Evolutionary conservation across 2,329 filamentous ascomycete species (phyloP).

Genomic region (Metarhizium humberi): DNA sequence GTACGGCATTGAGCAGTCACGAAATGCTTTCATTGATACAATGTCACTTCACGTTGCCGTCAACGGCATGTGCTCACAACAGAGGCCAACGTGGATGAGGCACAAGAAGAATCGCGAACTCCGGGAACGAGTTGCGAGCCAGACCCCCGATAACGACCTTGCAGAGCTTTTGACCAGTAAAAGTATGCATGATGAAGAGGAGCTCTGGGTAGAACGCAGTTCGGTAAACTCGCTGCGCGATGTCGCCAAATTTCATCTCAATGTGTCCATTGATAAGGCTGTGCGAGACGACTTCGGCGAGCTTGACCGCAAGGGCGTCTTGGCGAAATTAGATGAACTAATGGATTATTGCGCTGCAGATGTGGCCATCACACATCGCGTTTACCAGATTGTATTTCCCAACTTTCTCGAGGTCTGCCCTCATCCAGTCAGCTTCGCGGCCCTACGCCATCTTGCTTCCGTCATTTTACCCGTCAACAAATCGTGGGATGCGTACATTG

Average conservation of each 20-base stretch:
- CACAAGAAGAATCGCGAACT: slow-evolving; percentile 85
- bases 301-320: slow-evolving; percentile 61
- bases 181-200: slow-evolving; percentile 76
- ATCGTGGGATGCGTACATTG: slow-evolving; percentile 78
- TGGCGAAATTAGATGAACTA: slow-evolving; percentile 67
- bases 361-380: slow-evolving; percentile 82
- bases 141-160: slow-evolving; percentile 63
- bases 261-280: slow-evolving; percentile 84
- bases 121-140: slow-evolving; percentile 66
- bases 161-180: slow-evolving; percentile 60
- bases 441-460: slow-evolving; percentile 82
- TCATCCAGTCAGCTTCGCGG: slow-evolving; percentile 94
- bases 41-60: slow-evolving; percentile 98
- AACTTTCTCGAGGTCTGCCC: slow-evolving; percentile 84
- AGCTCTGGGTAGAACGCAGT: slow-evolving; percentile 90
- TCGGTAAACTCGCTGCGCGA: slow-evolving; percentile 92
- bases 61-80: slow-evolving; percentile 97
- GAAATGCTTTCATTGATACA: slow-evolving; percentile 85
- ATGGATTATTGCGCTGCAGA: slow-evolving; percentile 93
- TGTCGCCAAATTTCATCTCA: slow-evolving; percentile 92
- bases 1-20: slow-evolving; percentile 73
- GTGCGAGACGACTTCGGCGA: slow-evolving; percentile 79
- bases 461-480: slow-evolving; percentile 86
- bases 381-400: slow-evolving; percentile 91
- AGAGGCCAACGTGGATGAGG: slow-evolving; percentile 95